Conservation (phyloP, 257 asterid species). For the Paraleonurus japonicus region DNA sequence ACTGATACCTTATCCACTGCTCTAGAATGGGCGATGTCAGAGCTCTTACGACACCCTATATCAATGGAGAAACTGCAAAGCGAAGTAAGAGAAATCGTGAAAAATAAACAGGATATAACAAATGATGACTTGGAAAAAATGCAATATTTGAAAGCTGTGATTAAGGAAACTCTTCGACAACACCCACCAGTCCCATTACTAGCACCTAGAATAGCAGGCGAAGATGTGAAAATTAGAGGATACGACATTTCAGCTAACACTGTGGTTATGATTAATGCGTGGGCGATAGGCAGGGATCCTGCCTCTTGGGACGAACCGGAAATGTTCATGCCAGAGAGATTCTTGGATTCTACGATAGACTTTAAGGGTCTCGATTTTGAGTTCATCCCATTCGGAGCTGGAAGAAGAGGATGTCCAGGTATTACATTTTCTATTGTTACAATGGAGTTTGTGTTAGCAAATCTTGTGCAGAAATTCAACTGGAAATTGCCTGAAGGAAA, state of each 20-base stretch:
- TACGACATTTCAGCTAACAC: neutral
- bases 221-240: neutral
- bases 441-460: neutral
- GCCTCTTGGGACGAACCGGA: neutral
- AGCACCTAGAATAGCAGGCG: neutral
- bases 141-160: neutral
- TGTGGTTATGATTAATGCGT: neutral
- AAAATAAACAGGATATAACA: neutral
- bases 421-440: neutral
- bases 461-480: neutral
- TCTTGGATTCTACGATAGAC: neutral
- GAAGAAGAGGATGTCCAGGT: neutral
- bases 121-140: neutral
- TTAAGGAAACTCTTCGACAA: neutral
- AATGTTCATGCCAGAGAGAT: neutral
- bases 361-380: neutral
- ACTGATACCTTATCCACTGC: neutral
- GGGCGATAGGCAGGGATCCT: neutral
- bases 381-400: neutral
- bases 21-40: neutral
- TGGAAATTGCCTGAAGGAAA: neutral
- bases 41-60: neutral
- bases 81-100: neutral
- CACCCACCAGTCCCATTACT: neutral
- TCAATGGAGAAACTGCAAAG: neutral